These are phyloP conservation scores for Aristolochia californica DNA, from an alignment of 164 flowering plant genomes.

Conservation along the genomic window DNA sequence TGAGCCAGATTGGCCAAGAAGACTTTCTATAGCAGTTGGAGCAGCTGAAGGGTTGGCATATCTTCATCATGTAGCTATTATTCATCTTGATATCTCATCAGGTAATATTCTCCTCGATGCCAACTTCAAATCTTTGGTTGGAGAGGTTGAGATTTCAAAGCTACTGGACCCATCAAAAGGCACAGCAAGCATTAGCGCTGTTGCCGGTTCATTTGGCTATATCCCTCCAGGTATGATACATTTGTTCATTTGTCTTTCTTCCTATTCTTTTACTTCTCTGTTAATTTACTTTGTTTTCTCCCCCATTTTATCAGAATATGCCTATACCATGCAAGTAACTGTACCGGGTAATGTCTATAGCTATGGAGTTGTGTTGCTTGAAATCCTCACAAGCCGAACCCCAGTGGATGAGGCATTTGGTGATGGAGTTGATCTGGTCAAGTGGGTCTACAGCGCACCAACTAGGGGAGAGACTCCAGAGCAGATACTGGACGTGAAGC, in stretches of 20 bases:
- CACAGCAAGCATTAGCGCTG: constrained; percentile 95
- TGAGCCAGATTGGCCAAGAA: constrained; percentile 77
- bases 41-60: constrained; percentile 90
- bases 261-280: neutral
- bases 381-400: constrained; percentile 73
- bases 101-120: constrained; percentile 68
- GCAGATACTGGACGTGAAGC: constrained; percentile 80
- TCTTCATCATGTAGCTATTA: constrained; percentile 82
- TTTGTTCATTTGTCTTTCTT: neutral
- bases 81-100: constrained; percentile 90
- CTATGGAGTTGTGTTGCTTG: constrained; percentile 88
- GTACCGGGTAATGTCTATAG: constrained; percentile 98
- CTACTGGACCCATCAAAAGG: constrained; percentile 91
- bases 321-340: constrained; percentile 98
- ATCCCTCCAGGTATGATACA: constrained; percentile 85
- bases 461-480: constrained; percentile 86
- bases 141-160: constrained; percentile 94
- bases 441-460: constrained; percentile 93
- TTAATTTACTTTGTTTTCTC: neutral
- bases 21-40: constrained; percentile 82
- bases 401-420: constrained; percentile 94
- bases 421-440: constrained; percentile 93
- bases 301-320: constrained; percentile 58
- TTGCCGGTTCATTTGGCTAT: constrained; percentile 98
- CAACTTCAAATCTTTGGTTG: constrained; percentile 56